These are phyloP conservation scores for Fraxinus nigra DNA, from an alignment of 305 asterid species.

Conservation along the genomic window DNA sequence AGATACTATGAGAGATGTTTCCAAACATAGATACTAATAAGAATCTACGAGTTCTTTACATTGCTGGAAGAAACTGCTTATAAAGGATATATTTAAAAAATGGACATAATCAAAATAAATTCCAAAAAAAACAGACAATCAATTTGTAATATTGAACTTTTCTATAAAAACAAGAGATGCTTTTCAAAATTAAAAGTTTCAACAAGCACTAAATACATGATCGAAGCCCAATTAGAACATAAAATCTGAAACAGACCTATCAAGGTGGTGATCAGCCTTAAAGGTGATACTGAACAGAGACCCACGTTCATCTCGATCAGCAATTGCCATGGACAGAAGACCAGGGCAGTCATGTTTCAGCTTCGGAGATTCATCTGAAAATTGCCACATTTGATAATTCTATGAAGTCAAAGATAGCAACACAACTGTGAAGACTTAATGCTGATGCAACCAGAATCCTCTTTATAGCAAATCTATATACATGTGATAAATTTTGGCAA, in stretches of 20 bases:
- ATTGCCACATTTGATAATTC: constrained; percentile 1
- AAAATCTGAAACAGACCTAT: constrained; percentile 53
- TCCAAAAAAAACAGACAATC: background rate
- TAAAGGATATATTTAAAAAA: background rate
- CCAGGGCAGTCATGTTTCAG: constrained; percentile 87
- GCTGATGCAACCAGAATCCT: background rate
- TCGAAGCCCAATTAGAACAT: constrained; percentile 12
- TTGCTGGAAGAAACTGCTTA: background rate
- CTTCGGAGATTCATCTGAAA: constrained; percentile 80
- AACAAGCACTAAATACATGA: background rate
- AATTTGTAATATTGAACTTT: background rate
- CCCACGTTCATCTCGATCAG: constrained; percentile 88
- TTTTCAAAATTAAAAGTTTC: background rate
- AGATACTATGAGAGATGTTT: background rate
- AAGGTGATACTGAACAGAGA: constrained; percentile 80
- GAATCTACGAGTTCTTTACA: background rate
- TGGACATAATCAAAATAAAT: background rate
- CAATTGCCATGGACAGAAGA: constrained; percentile 86
- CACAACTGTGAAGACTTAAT: background rate
- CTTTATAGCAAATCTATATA: background rate
- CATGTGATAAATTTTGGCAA: background rate
- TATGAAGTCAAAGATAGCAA: background rate
- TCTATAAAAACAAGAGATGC: background rate
- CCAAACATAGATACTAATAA: background rate
- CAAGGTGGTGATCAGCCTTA: constrained; percentile 89